These are phyloP conservation scores for Aspergillus calidoustus DNA, from an alignment of 2,329 filamentous ascomycete genomes.

Conservation along the genomic window DNA sequence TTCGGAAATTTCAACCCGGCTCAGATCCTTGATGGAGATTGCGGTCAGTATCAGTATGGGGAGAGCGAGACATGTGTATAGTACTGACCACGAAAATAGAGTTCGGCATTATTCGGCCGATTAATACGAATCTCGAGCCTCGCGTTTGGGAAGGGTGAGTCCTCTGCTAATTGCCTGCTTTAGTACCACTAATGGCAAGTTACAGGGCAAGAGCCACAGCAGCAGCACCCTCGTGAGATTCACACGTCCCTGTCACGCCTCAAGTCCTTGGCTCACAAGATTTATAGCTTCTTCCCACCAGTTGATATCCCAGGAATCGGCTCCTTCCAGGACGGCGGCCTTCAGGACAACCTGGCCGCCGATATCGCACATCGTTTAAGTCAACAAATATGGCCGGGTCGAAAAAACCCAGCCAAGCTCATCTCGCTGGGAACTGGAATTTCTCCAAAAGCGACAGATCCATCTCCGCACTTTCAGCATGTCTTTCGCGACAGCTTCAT, in stretches of 20 bases:
- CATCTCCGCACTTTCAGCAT: constrained; percentile 26
- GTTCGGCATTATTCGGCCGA: constrained; percentile 19
- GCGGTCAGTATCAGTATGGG: background rate
- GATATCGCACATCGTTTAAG: constrained; percentile 16
- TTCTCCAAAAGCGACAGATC: background rate
- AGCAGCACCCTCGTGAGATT: constrained; percentile 21
- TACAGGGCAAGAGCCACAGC: constrained; percentile 25
- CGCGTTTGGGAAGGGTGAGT: constrained; percentile 19
- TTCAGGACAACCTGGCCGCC: constrained; percentile 17
- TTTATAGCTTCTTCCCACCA: constrained; percentile 26
- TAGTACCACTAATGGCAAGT: background rate
- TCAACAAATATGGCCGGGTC: constrained; percentile 21
- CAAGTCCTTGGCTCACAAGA: too few species aligned
- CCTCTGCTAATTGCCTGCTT: background rate
- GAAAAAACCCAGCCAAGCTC: constrained; percentile 16
- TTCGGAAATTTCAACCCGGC: constrained; percentile 26
- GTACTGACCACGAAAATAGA: constrained; percentile 17
- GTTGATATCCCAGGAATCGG: constrained; percentile 18
- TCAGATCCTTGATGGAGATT: background rate
- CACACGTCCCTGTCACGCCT: background rate
- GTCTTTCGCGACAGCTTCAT: constrained; percentile 27
- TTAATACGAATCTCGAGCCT: constrained; percentile 15
- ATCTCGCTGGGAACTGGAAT: constrained; percentile 22
- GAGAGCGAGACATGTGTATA: background rate
- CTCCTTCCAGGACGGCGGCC: constrained; percentile 20